A percentile compares a stretch with the other conserved stretches of the same genome.
These are phyloP conservation scores for Arabidopsis hybrid DNA, from an alignment of 441 rosid species.

Conservation along the genomic window DNA sequence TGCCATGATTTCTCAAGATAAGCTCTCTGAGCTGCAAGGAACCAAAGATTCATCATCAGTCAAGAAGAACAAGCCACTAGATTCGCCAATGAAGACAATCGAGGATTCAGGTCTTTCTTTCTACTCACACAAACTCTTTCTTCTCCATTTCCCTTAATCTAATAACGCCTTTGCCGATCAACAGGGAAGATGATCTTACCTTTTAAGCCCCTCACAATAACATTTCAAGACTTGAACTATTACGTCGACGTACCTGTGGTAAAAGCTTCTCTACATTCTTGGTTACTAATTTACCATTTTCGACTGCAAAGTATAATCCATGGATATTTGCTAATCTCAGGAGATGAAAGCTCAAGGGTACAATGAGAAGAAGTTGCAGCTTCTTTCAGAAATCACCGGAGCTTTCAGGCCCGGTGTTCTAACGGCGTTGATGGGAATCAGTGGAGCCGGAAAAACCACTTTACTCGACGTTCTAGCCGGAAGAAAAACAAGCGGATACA, in stretches of 20 bases:
- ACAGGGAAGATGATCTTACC: slow-evolving; percentile 66
- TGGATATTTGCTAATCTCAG: slow-evolving; percentile 39
- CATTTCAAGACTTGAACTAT: slow-evolving; percentile 56
- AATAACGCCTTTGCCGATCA: not conserved
- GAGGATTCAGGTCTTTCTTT: slow-evolving; percentile 27
- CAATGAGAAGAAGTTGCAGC: slow-evolving; percentile 62
- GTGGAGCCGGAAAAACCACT: slow-evolving; percentile 91
- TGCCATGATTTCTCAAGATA: slow-evolving; percentile 56
- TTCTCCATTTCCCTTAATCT: not conserved
- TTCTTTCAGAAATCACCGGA: slow-evolving; percentile 68
- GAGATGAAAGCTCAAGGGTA: slow-evolving; percentile 79
- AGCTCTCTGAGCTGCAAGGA: slow-evolving; percentile 47
- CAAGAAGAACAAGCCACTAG: slow-evolving; percentile 20
- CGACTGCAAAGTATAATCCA: not conserved
- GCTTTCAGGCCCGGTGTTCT: slow-evolving; percentile 78
- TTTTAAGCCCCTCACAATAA: slow-evolving; percentile 57
- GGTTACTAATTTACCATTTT: not conserved
- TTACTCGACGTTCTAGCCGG: slow-evolving; percentile 85
- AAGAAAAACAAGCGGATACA: slow-evolving; percentile 79
- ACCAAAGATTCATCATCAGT: slow-evolving; percentile 42
- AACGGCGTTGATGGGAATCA: slow-evolving; percentile 81
- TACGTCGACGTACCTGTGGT: slow-evolving; percentile 61
- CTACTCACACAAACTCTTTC: slow-evolving; percentile 1
- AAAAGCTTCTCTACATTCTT: slow-evolving; percentile 18
- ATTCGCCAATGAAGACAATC: not conserved